Conservation (phyloP, 129 eudicot genomes). For the Apium graveolens region DNA sequence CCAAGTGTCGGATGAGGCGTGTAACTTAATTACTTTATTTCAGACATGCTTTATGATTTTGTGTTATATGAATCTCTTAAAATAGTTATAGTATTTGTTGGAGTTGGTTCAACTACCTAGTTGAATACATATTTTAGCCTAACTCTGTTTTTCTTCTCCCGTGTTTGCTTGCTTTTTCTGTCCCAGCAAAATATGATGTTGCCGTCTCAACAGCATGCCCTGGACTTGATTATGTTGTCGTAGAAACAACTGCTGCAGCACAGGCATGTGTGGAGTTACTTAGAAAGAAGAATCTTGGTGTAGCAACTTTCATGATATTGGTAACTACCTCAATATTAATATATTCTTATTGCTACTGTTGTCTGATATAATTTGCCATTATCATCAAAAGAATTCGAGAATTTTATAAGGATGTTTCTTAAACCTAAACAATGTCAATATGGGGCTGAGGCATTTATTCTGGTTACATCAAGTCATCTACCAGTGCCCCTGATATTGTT, state of each 20-base stretch:
- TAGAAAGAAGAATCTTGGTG: conserved; percentile 78
- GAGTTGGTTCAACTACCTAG: not conserved
- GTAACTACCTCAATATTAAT: conserved; percentile 20
- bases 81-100: not conserved
- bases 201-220: conserved; percentile 94
- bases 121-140: not conserved
- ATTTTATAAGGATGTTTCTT: not conserved
- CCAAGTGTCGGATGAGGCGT: not conserved
- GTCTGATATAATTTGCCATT: not conserved
- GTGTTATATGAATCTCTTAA: not conserved
- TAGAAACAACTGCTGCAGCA: conserved; percentile 92
- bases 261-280: conserved; percentile 90
- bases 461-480: not conserved
- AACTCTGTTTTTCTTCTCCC: not conserved
- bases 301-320: conserved; percentile 96
- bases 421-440: not conserved
- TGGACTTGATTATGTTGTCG: conserved; percentile 89
- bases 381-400: not conserved
- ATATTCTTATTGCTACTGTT: not conserved
- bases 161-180: conserved; percentile 20
- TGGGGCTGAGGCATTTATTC: not conserved
- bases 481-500: not conserved
- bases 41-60: not conserved
- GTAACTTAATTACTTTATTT: not conserved
- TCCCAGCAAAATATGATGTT: conserved; percentile 74